Evolutionary conservation across 1,284 basidiomycete genomes (phyloP).

Genomic region (Boletus semigastroideus): DNA sequence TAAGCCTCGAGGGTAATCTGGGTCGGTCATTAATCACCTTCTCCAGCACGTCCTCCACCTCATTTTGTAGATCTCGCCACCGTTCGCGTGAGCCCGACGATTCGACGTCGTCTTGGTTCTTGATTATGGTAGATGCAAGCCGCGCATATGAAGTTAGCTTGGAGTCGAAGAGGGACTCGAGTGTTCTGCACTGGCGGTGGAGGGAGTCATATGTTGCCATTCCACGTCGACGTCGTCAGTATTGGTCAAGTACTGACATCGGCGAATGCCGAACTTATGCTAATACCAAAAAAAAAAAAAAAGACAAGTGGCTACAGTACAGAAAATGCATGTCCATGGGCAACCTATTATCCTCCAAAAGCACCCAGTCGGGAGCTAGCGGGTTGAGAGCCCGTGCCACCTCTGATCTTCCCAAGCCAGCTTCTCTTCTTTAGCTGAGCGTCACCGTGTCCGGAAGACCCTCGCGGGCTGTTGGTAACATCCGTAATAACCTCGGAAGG

Average conservation of each 20-base stretch:
- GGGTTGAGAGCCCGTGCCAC: constrained; percentile 27
- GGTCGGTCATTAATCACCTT: constrained; percentile 57
- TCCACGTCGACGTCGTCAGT: background rate
- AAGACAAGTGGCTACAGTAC: constrained; percentile 6
- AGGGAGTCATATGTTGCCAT: constrained; percentile 79
- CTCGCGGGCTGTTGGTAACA: constrained; percentile 65
- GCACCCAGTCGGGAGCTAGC: constrained; percentile 30
- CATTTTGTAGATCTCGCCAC: constrained; percentile 81
- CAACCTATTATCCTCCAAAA: constrained; percentile 28
- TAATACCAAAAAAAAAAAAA: background rate
- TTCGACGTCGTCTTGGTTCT: constrained; percentile 64
- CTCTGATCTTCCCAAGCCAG: constrained; percentile 66
- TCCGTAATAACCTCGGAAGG: constrained; percentile 51
- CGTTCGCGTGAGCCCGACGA: constrained; percentile 65
- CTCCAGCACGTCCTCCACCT: constrained; percentile 84
- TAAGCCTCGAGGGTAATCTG: constrained; percentile 9
- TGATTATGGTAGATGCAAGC: constrained; percentile 74
- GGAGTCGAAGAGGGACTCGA: constrained; percentile 88
- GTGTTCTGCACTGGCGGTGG: constrained; percentile 85
- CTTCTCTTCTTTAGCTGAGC: constrained; percentile 45
- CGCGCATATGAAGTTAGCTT: constrained; percentile 90
- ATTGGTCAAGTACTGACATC: background rate
- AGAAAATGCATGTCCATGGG: constrained; percentile 6
- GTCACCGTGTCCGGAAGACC: constrained; percentile 27
- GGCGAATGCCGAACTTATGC: constrained; percentile 19